Evolutionary conservation across 2,329 filamentous ascomycete species (phyloP).

Genomic region (Colletotrichum euphorbiae): DNA sequence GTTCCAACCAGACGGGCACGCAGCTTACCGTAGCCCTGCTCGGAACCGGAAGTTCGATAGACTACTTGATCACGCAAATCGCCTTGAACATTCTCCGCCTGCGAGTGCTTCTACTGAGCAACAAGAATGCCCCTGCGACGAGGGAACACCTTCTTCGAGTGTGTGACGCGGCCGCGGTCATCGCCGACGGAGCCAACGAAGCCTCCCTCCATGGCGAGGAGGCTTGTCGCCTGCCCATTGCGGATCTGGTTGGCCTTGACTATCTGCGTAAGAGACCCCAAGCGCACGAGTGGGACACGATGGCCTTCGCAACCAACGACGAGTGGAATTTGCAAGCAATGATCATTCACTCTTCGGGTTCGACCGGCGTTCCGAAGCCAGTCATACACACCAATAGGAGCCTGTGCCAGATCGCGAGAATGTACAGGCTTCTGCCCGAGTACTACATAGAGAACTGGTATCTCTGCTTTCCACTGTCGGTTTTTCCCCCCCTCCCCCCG

Average conservation of each 20-base stretch:
- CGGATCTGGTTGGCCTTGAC: not conserved
- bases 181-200: conserved; percentile 20
- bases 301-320: conserved; percentile 1
- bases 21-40: conserved; percentile 30
- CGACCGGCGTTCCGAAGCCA: conserved; percentile 27
- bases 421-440: conserved; percentile 26
- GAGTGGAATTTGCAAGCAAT: conserved; percentile 32
- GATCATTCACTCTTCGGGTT: conserved; percentile 35
- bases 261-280: not conserved
- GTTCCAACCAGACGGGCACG: not conserved
- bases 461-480: conserved; percentile 30
- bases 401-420: conserved; percentile 24
- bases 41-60: conserved; percentile 13
- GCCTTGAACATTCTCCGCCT: conserved; percentile 17
- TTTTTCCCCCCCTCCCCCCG: too few relatives aligned
- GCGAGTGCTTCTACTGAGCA: conserved; percentile 19
- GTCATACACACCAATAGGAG: conserved; percentile 32
- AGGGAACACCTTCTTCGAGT: conserved; percentile 15
- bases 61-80: conserved; percentile 25
- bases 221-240: not conserved
- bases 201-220: not conserved
- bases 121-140: conserved; percentile 26
- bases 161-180: conserved; percentile 7
- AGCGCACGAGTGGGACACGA: too few relatives aligned
- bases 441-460: conserved; percentile 35